Percentiles rank a stretch among this genome's conserved stretches.
These are phyloP conservation scores for Aureobasidium vineae DNA, from an alignment of 2,329 filamentous ascomycete species.

Conservation along the genomic window DNA sequence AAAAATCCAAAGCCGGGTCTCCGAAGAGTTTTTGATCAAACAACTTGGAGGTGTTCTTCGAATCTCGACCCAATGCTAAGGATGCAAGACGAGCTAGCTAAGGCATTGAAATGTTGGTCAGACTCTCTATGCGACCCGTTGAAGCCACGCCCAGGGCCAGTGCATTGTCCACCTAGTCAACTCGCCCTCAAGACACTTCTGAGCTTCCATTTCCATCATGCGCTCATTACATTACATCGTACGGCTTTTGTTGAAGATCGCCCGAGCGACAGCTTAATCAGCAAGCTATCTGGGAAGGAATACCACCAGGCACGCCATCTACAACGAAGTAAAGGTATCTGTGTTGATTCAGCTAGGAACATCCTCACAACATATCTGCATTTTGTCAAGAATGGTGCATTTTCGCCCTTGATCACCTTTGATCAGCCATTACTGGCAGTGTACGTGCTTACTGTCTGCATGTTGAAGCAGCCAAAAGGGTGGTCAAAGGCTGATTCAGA, in stretches of 20 bases:
- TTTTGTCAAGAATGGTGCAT: not conserved
- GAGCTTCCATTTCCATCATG: slow-evolving; percentile 9
- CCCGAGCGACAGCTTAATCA: not conserved
- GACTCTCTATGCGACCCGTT: not conserved
- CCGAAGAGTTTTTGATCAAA: not conserved
- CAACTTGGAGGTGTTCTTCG: not conserved
- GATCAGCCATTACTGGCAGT: slow-evolving; percentile 13
- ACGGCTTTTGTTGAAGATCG: not conserved
- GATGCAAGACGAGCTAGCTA: not conserved
- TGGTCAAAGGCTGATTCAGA: too few relatives aligned
- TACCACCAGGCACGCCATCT: not conserved
- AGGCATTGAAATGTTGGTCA: not conserved
- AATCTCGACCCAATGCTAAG: not conserved
- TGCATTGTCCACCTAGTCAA: slow-evolving; percentile 27
- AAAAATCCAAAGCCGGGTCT: not conserved
- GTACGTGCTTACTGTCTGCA: not conserved
- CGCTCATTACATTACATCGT: slow-evolving; percentile 16
- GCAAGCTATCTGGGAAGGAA: not conserved
- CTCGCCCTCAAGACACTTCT: not conserved
- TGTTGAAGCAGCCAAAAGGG: too few relatives aligned
- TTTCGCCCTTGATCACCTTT: not conserved
- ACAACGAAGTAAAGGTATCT: not conserved
- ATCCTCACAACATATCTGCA: slow-evolving; percentile 7
- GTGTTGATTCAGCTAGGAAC: not conserved
- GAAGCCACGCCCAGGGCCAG: not conserved